Percentiles rank a stretch among this genome's conserved stretches.
phyloP scores from a whole-genome alignment of 192 early-diverging fungal species.

The Entomortierella beljakovae region DNA sequence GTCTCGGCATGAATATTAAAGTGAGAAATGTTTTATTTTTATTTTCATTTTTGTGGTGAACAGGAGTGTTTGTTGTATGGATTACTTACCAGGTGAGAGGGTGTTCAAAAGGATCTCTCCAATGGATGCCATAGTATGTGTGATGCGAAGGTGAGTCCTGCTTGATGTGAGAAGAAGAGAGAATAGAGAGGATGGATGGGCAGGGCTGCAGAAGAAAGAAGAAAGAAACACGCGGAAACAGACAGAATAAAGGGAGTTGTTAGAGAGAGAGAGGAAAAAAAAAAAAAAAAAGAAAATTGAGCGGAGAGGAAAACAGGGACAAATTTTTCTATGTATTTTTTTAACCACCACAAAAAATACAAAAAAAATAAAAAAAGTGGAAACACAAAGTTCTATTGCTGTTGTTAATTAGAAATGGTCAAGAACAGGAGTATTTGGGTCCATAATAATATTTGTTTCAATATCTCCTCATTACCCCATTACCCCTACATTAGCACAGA shows the following conservation, averaged over 20 bases:
- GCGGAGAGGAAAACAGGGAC: not conserved
- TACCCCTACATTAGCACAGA: too few relatives aligned
- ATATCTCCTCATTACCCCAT: too few relatives aligned
- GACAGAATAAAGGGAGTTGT: too few relatives aligned
- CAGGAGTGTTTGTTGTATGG: too few relatives aligned
- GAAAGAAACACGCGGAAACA: slow-evolving; percentile 28
- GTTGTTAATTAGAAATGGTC: too few relatives aligned
- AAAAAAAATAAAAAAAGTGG: too few relatives aligned
- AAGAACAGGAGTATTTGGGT: too few relatives aligned
- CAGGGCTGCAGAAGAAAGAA: slow-evolving; percentile 1
- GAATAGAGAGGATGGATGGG: not conserved
- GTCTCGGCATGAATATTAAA: too few relatives aligned
- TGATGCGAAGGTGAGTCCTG: not conserved
- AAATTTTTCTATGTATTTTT: too few relatives aligned
- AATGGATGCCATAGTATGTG: slow-evolving; percentile 57
- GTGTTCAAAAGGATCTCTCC: slow-evolving; percentile 82
- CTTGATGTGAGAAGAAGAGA: not conserved
- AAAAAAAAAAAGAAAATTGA: slow-evolving; percentile 1
- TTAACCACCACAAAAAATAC: too few relatives aligned
- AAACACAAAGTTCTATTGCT: slow-evolving; percentile 2
- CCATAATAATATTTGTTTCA: too few relatives aligned
- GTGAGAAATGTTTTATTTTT: too few relatives aligned
- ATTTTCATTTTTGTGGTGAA: not conserved
- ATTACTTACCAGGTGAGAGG: slow-evolving; percentile 74
- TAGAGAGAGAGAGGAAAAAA: slow-evolving; percentile 1